These are phyloP conservation scores for Pyricularia grisea DNA, from an alignment of 2,329 filamentous ascomycete genomes.

Conservation along the genomic window DNA sequence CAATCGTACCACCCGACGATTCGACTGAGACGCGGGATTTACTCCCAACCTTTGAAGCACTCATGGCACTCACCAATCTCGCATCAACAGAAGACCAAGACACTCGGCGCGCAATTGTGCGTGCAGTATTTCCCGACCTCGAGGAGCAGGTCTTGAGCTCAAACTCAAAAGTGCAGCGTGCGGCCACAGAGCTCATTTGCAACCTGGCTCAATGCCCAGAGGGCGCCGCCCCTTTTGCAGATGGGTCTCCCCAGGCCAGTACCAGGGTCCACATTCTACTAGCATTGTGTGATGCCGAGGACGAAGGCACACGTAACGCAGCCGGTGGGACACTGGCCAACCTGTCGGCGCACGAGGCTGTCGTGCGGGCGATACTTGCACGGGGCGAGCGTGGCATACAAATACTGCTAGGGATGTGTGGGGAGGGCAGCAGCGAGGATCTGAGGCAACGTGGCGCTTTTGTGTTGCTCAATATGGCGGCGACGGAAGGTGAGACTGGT, in stretches of 20 bases:
- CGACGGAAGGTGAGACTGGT: constrained; percentile 56
- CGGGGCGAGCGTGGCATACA: constrained; percentile 58
- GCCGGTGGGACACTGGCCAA: constrained; percentile 84
- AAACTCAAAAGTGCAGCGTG: constrained; percentile 69
- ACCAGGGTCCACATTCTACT: constrained; percentile 75
- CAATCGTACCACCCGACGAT: constrained; percentile 60
- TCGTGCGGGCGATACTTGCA: constrained; percentile 61
- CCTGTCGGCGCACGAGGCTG: constrained; percentile 68
- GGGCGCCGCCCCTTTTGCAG: constrained; percentile 60
- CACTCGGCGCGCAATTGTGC: constrained; percentile 59
- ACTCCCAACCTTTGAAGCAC: constrained; percentile 78
- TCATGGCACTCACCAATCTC: constrained; percentile 90
- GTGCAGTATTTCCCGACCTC: constrained; percentile 62
- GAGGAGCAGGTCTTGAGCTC: constrained; percentile 76
- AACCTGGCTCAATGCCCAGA: constrained; percentile 69
- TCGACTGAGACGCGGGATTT: constrained; percentile 61
- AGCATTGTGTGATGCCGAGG: constrained; percentile 79
- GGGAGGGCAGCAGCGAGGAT: constrained; percentile 56
- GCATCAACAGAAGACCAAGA: constrained; percentile 64
- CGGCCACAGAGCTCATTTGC: constrained; percentile 81
- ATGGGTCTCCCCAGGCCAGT: constrained; percentile 51
- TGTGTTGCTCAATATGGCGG: constrained; percentile 63
- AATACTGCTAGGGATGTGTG: constrained; percentile 72
- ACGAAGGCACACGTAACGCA: constrained; percentile 67
- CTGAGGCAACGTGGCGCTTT: constrained; percentile 67